phyloP scores from a whole-genome alignment of 1,284 basidiomycete species.

The Moesziomyces parantarcticus region DNA sequence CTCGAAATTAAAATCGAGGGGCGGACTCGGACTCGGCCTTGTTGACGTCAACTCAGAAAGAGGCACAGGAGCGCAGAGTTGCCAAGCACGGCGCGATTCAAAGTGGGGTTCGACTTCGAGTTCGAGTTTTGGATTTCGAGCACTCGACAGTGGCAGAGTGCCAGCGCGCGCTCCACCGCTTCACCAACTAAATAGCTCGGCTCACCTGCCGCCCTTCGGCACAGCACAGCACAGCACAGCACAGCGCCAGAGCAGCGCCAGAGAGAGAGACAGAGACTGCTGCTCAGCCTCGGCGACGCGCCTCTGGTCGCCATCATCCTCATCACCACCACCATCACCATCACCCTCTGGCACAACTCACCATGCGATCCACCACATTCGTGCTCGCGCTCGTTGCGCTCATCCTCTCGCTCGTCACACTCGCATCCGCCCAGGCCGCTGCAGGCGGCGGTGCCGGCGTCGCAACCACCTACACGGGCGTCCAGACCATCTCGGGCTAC shows the following conservation, averaged over 20 bases:
- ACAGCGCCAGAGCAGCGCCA: no score
- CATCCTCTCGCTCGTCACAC: slow-evolving; percentile 30
- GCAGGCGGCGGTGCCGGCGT: slow-evolving; percentile 55
- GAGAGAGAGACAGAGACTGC: no score
- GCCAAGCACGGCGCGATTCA: slow-evolving; percentile 1
- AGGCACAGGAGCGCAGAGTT: slow-evolving; percentile 4
- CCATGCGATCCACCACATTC: slow-evolving; percentile 29
- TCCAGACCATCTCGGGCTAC: slow-evolving; percentile 58
- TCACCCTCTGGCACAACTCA: slow-evolving; percentile 1
- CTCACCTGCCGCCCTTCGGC: no score
- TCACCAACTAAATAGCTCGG: no score
- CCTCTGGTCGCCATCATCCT: neutral
- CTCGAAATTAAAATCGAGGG: neutral
- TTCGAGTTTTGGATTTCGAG: slow-evolving; percentile 1
- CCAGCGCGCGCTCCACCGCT: no score
- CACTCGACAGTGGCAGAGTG: neutral
- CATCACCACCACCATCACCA: slow-evolving; percentile 1
- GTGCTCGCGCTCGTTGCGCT: slow-evolving; percentile 32
- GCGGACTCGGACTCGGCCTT: neutral
- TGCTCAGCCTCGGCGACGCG: slow-evolving; percentile 1
- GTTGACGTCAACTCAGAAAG: slow-evolving; percentile 10
- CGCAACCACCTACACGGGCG: slow-evolving; percentile 39
- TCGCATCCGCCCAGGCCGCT: slow-evolving; percentile 48
- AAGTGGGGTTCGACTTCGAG: neutral
- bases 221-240: no score